Evolutionary conservation across 306 rosid genomes (phyloP).

Genomic region (Parietaria judaica): DNA sequence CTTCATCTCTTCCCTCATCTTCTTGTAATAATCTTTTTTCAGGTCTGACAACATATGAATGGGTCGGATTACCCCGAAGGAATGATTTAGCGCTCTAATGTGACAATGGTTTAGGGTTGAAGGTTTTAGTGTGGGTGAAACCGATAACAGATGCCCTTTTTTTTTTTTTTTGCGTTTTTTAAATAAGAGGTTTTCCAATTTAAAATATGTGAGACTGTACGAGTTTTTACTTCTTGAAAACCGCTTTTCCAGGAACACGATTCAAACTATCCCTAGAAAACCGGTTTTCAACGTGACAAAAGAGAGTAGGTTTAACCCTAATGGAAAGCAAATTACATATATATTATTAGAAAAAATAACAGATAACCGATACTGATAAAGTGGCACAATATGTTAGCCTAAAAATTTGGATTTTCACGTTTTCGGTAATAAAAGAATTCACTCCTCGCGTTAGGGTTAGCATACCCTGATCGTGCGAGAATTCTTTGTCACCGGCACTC

Average conservation of each 20-base stretch:
- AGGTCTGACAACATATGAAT: conserved; percentile 36
- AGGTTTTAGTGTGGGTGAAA: not conserved
- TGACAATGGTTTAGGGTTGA: not conserved
- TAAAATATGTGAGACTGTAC: too few relatives aligned
- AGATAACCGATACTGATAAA: too few relatives aligned
- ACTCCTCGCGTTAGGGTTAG: too few relatives aligned
- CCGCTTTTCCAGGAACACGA: too few relatives aligned
- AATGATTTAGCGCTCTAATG: not conserved
- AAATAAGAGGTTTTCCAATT: not conserved
- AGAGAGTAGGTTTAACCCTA: conserved; percentile 6
- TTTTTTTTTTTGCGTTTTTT: not conserved
- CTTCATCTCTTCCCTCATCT: conserved; percentile 65
- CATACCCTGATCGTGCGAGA: conserved; percentile 57
- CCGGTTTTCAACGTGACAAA: not conserved
- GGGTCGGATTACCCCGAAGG: not conserved
- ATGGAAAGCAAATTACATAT: too few relatives aligned
- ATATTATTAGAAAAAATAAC: too few relatives aligned
- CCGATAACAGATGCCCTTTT: not conserved
- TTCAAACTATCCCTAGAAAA: not conserved
- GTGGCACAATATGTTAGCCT: too few relatives aligned
- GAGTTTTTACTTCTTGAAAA: too few relatives aligned
- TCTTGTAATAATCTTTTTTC: conserved; percentile 60
- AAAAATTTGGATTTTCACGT: too few relatives aligned
- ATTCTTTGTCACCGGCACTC: conserved; percentile 26
- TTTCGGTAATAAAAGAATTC: too few relatives aligned